These are phyloP conservation scores for Xylaria telfairii DNA, from an alignment of 495 filamentous ascomycete genomes.

Conservation along the genomic window DNA sequence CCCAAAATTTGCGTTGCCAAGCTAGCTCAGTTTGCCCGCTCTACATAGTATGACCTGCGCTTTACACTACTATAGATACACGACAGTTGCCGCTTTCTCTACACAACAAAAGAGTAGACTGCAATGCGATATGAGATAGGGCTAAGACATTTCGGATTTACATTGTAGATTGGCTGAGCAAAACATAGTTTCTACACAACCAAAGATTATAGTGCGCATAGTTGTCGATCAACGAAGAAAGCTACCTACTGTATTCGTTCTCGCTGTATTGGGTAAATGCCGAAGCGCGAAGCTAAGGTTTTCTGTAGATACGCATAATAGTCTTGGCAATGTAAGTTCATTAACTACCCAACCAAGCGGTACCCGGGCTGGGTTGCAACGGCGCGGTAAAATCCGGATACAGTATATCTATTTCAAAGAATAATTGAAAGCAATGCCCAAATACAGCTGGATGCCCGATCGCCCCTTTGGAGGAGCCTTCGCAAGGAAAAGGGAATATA, in stretches of 20 bases:
- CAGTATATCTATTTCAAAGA: not conserved
- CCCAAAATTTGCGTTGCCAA: slow-evolving; percentile 12
- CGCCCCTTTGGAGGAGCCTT: not conserved
- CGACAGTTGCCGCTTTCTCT: not conserved
- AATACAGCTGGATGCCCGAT: not conserved
- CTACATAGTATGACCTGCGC: too few species aligned
- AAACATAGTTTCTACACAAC: not conserved
- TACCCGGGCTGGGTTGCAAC: not conserved
- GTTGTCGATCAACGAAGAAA: not conserved
- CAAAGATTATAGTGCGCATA: not conserved
- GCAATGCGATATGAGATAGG: not conserved
- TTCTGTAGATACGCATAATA: not conserved
- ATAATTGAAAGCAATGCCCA: not conserved
- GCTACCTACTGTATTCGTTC: too few species aligned
- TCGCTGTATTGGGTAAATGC: slow-evolving; percentile 6
- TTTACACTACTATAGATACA: too few species aligned
- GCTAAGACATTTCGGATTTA: not conserved
- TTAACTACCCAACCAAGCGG: not conserved
- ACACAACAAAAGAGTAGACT: not conserved
- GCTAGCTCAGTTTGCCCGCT: not conserved
- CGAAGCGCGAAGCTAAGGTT: slow-evolving; percentile 20
- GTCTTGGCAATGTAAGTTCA: slow-evolving; percentile 2
- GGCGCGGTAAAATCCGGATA: not conserved
- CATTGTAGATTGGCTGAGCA: not conserved
- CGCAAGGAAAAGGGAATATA: not conserved